These are phyloP conservation scores for Acrasis kona DNA, from an alignment of 78 protist species.

Conservation along the genomic window DNA sequence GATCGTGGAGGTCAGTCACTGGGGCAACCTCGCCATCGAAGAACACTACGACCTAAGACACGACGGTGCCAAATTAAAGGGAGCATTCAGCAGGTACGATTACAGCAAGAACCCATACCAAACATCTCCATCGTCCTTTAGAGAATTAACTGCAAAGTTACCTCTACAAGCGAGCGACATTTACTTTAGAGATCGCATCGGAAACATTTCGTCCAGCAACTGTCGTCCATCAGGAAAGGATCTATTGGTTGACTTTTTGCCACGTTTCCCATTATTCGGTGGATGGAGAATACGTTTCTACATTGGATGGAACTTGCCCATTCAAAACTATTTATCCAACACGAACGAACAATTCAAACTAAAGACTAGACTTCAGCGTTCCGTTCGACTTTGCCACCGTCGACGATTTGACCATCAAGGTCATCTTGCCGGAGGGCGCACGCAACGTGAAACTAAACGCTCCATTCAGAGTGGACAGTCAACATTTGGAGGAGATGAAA, in stretches of 20 bases:
- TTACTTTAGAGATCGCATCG: slow-evolving; percentile 79
- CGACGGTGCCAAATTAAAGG: slow-evolving; percentile 53
- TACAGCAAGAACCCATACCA: slow-evolving; percentile 41
- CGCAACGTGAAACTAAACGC: slow-evolving; percentile 8
- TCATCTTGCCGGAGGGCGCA: slow-evolving; percentile 79
- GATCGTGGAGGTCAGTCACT: slow-evolving; percentile 31
- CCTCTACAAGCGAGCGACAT: slow-evolving; percentile 58
- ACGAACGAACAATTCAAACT: not conserved
- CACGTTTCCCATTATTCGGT: slow-evolving; percentile 79
- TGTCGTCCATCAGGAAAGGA: slow-evolving; percentile 10
- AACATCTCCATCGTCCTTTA: slow-evolving; percentile 19
- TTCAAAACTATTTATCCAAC: slow-evolving; percentile 16
- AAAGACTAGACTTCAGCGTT: not conserved
- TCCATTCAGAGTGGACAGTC: slow-evolving; percentile 28
- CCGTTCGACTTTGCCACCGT: slow-evolving; percentile 33
- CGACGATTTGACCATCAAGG: slow-evolving; percentile 22
- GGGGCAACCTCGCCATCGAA: slow-evolving; percentile 44
- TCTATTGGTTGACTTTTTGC: slow-evolving; percentile 13
- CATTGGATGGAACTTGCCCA: slow-evolving; percentile 73
- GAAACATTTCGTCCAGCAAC: slow-evolving; percentile 75
- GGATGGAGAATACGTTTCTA: slow-evolving; percentile 68
- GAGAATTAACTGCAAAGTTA: slow-evolving; percentile 15
- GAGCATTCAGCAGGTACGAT: slow-evolving; percentile 67
- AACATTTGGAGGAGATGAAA: slow-evolving; percentile 11
- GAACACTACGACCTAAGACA: slow-evolving; percentile 43